Conservation (phyloP, 1,139 yeast species). For the Candida labiduridarum region DNA sequence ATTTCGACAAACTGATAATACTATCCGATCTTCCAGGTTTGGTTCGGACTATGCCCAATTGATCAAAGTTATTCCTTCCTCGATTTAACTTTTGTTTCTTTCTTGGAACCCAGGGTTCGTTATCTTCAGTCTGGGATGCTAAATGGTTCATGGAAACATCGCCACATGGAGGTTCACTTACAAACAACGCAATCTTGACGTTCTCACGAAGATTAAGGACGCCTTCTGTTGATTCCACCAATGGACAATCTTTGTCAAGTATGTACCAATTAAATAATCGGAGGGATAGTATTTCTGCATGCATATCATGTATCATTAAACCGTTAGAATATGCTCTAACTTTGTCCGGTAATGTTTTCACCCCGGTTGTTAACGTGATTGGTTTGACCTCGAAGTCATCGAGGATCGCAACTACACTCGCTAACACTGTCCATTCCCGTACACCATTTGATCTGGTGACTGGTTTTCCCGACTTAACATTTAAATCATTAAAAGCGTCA, state of each 20-base stretch:
- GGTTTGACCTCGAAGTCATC: slow-evolving; percentile 27
- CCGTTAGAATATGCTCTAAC: slow-evolving; percentile 52
- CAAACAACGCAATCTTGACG: slow-evolving; percentile 56
- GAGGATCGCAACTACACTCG: slow-evolving; percentile 63
- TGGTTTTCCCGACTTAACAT: slow-evolving; percentile 56
- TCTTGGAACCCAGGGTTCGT: slow-evolving; percentile 23
- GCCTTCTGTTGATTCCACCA: slow-evolving; percentile 13
- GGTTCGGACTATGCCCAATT: slow-evolving; percentile 72
- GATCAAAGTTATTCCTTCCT: slow-evolving; percentile 66
- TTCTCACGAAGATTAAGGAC: slow-evolving; percentile 32
- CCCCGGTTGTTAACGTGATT: slow-evolving; percentile 75
- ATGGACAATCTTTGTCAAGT: slow-evolving; percentile 19
- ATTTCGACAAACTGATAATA: slow-evolving; percentile 67
- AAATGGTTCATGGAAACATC: slow-evolving; percentile 67
- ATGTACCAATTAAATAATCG: slow-evolving; percentile 63
- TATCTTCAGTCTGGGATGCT: slow-evolving; percentile 18
- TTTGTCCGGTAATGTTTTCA: slow-evolving; percentile 69
- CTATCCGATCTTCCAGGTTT: slow-evolving; percentile 91
- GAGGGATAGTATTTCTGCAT: slow-evolving; percentile 80
- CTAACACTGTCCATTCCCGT: slow-evolving; percentile 82
- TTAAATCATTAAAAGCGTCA: slow-evolving; percentile 21
- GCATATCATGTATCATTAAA: slow-evolving; percentile 75
- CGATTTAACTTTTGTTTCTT: slow-evolving; percentile 28
- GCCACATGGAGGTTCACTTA: slow-evolving; percentile 91
- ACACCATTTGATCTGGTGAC: slow-evolving; percentile 58